Conservation (phyloP, 2,329 filamentous ascomycete genomes). For the Exserohilum rostratum region DNA sequence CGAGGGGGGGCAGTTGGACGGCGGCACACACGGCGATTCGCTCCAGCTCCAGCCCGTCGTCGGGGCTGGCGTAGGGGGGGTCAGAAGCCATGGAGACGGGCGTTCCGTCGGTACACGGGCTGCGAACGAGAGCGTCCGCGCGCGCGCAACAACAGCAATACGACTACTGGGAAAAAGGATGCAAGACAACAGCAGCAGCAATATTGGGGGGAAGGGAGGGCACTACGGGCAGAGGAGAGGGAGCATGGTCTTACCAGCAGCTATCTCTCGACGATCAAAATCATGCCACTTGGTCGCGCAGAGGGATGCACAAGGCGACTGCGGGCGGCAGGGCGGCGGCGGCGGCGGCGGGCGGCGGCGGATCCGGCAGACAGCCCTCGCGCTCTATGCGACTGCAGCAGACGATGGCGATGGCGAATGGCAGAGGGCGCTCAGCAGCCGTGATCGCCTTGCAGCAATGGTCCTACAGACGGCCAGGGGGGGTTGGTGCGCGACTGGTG, state of each 20-base stretch:
- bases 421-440: neutral
- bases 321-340: conserved; percentile 6
- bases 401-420: conserved; percentile 1
- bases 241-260: conserved; percentile 23
- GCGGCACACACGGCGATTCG: conserved; percentile 47
- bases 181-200: neutral
- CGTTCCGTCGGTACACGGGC: no score
- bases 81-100: conserved; percentile 29
- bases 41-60: conserved; percentile 47
- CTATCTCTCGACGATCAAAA: conserved; percentile 7
- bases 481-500: neutral
- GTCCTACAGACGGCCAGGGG: conserved; percentile 13
- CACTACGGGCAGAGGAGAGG: conserved; percentile 1
- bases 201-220: neutral
- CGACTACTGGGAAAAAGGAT: conserved; percentile 3
- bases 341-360: conserved; percentile 4
- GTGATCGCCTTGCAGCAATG: conserved; percentile 5
- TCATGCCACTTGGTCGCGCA: conserved; percentile 18
- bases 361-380: conserved; percentile 1
- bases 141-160: neutral
- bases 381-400: conserved; percentile 2
- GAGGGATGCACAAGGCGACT: conserved; percentile 7
- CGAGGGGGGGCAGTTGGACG: conserved; percentile 1
- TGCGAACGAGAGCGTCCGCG: neutral
- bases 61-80: conserved; percentile 34